Evolutionary conservation across 1,139 yeast species (phyloP), one percentile per base, ranked within the genome.

Genomic region (Scheffersomyces titani): DNA sequence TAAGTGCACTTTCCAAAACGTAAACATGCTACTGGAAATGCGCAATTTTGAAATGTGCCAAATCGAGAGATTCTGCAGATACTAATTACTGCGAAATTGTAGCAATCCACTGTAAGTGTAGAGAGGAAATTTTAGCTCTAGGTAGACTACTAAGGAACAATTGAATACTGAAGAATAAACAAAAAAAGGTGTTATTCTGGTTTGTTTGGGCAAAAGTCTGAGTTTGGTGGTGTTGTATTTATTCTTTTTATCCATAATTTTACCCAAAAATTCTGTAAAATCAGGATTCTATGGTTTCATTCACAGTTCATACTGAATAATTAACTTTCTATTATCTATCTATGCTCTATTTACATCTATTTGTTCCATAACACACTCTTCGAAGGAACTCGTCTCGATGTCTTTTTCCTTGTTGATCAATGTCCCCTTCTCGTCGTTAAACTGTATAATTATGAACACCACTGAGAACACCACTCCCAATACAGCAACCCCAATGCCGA

Each of bases 401-500:
- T 46, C 49, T 16, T 46, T 46, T 46, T 46, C 49, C n/a, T 46
- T 22, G 24, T 19, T 13, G n/a, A 30, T 16, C 20, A 46, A 46
- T n/a, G 49, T 46, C 1, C 49, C 49, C 20, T 46, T 46, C 1
- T n/a, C 52, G 24, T 61, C 64, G 11, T 52, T 52, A n/a, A 51
- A 50, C 51, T 75, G 80, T 5, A 71, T 55, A 36, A 64, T 56
- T n/a, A 77, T 67, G 52, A 76, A 76, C 3, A 70, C 60, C 1
- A 72, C 46, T 3, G 80, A 67, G 49, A 67, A 65, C 5, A 74
- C 30, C 1, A 75, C 75, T 1, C 79, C 80, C 47, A 74, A 61
- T 0, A 68, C 79, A 1, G 80, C 72, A 11, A 76, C 67, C 5
- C 80, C 81, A 16, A 70, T 68, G 2, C 78, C 81, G 50, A 76